These are phyloP conservation scores for Spizellomyces punctatus DNA, from an alignment of 192 early-diverging fungal species.

Conservation along the genomic window DNA sequence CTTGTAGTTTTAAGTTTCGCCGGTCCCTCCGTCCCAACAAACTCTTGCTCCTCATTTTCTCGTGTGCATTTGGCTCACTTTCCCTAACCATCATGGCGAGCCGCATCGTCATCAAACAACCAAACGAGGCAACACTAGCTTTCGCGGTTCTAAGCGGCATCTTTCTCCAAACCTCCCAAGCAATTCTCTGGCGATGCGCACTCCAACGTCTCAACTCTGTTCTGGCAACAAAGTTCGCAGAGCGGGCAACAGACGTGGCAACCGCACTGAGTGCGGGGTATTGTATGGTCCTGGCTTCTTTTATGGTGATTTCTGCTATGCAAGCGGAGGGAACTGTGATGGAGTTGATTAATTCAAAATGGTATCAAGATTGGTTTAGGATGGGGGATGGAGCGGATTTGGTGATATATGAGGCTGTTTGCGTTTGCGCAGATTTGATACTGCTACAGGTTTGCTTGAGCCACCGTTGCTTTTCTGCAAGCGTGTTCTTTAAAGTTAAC, in stretches of 20 bases:
- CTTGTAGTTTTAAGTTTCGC: constrained; percentile 1
- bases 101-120: neutral
- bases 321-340: neutral
- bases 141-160: neutral
- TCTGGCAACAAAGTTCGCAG: neutral
- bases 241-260: neutral
- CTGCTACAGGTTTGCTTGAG: neutral
- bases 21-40: neutral
- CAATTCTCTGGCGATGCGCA: neutral
- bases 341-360: neutral
- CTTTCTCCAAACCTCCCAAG: neutral
- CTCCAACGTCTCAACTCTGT: neutral
- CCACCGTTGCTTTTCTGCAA: too few relatives aligned
- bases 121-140: neutral
- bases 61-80: neutral
- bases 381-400: neutral
- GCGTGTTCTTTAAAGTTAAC: too few relatives aligned
- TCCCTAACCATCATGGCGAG: neutral
- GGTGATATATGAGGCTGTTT: neutral
- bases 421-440: neutral
- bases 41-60: neutral
- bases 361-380: neutral
- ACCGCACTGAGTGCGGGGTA: neutral
- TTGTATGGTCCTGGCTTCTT: neutral
- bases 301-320: neutral